Evolutionary conservation across 768 basidiomycete species (phyloP).

Genomic region (Boletus barrowsii): DNA sequence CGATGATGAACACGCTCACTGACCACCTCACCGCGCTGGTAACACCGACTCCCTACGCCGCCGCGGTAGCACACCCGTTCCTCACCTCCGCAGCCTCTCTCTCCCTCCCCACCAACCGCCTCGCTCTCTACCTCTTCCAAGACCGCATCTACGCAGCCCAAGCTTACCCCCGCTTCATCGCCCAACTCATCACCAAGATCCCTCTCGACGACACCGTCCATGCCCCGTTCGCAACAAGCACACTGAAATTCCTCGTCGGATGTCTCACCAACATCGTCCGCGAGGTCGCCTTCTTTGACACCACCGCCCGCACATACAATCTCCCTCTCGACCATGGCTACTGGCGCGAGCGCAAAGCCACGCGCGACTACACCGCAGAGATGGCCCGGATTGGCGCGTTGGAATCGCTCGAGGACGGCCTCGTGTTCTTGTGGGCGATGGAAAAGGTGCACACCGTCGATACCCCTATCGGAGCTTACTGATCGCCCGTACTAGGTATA

Average conservation of each 20-base stretch:
- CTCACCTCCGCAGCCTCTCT: slow-evolving; percentile 55
- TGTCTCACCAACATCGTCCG: slow-evolving; percentile 57
- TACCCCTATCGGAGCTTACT: not conserved
- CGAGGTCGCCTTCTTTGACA: slow-evolving; percentile 59
- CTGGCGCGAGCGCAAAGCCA: slow-evolving; percentile 56
- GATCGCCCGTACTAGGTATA: slow-evolving; percentile 47
- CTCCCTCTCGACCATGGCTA: slow-evolving; percentile 38
- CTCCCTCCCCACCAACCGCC: slow-evolving; percentile 43
- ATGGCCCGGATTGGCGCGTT: slow-evolving; percentile 52
- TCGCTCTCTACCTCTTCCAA: slow-evolving; percentile 66
- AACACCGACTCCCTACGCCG: slow-evolving; percentile 38
- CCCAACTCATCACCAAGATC: slow-evolving; percentile 58
- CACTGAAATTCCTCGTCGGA: slow-evolving; percentile 47
- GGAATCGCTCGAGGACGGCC: slow-evolving; percentile 54
- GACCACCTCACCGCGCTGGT: slow-evolving; percentile 37
- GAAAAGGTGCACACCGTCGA: slow-evolving; percentile 48
- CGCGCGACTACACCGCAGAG: slow-evolving; percentile 69
- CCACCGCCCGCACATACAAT: slow-evolving; percentile 41
- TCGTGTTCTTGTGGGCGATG: slow-evolving; percentile 79
- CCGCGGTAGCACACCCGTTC: slow-evolving; percentile 57
- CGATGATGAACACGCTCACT: slow-evolving; percentile 12
- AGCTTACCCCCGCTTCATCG: slow-evolving; percentile 73
- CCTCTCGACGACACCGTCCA: slow-evolving; percentile 33
- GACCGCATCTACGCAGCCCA: slow-evolving; percentile 73
- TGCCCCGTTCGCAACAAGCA: slow-evolving; percentile 25